Base-by-base conservation (phyloP, 768 basidiomycete genomes). In the Boletus subparvulus region DNA sequence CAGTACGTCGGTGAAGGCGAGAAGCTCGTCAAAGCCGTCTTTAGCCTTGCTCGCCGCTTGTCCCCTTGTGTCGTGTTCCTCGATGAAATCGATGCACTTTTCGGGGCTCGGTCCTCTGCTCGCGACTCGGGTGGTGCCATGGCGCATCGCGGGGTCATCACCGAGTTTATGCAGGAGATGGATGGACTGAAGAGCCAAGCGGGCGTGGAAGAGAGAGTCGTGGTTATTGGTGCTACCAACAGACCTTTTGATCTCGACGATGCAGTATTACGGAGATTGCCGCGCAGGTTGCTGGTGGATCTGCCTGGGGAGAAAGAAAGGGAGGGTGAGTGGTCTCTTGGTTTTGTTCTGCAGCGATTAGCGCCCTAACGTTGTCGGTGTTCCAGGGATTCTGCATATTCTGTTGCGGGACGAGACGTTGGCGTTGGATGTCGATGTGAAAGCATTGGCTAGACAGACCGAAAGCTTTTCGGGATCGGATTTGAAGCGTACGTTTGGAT, bases 91-190 rank as follows among this genome's bases (percentile, higher is more conserved):
- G 94, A 98, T 64, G 90, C 94, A 2, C 80, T 98, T 6, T 93
- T 97, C 63, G 90, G 92, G 40, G 91, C 93, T 42, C 86, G 94
- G 21, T 80, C 84, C 65, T 87, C 90, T 16, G 81, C 82, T 4
- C 81, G 88, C 12, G 88, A 90, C 50, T 86, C 85, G 40, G 90
- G 88, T 10, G 86, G 92, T 52, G 85, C 84, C 13, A 81, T 89
- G 64, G 92, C 92, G 6, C 93, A 96, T 65, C 80, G 93, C 40
- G 89, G 92, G 44, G 84, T 95, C 50, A 88, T 92, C 68, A 94
- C 92, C 11, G 90, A 94, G 71, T 93, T 93, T 70, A 93, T 94
- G 91, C 90, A 92, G 67, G 93, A 96, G 69, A 96, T 98, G 94
- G 94, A 98, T 65, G 94, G 94, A 3, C 75, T 98, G 55, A 89